Evolutionary conservation across 2,329 filamentous ascomycete genomes (phyloP), one percentile per base, ranked within the genome.

Genomic region (Phaeophleospora eucalypticola): DNA sequence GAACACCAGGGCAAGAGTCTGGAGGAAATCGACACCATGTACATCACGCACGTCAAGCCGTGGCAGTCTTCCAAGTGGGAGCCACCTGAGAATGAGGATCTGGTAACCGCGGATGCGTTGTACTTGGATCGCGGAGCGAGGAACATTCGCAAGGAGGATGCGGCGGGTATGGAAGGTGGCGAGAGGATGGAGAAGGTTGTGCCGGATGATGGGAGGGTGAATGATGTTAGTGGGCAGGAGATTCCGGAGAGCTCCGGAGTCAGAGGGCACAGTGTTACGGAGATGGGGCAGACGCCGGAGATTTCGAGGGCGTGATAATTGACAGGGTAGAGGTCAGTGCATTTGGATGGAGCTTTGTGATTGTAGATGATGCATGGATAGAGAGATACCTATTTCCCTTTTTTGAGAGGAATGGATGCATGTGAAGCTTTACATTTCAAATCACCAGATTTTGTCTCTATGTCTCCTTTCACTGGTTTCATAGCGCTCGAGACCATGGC

Each of bases 21-120:
- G 1, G 87, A 91, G 68, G 85, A 90, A 65, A 85, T 91, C 45
- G 87, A 91, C 58, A 84, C 81, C 39, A 86, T 87, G 83, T 89
- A 89, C 55, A 73, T 87, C 29, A 72, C 54, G 4, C 57, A 55
- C 19, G 54, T 57, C 1, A 46, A 56, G 36, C 65, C 65, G 14
- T 58, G 53, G 52, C 61, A 67, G 55, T 62, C 57, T 21, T 51
- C 55, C 18, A 61, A 61, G 29, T 68, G 65, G 65, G 44, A 50
- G 17, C 55, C 65, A 1, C 62, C 62, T 4, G 52, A 54, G 29
- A 57, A 54, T 27, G 63, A 67, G 45, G 59, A 63, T 1, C 46
- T 63, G 3, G 54, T 63, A 14, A 61, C 60, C 2, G 57, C 64
- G 1, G 64, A 67, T 43, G 49, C 50, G 1, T 42, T 65, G 16